These are phyloP conservation scores for Salix exigua DNA, from an alignment of 345 rosid genomes.

Conservation along the genomic window DNA sequence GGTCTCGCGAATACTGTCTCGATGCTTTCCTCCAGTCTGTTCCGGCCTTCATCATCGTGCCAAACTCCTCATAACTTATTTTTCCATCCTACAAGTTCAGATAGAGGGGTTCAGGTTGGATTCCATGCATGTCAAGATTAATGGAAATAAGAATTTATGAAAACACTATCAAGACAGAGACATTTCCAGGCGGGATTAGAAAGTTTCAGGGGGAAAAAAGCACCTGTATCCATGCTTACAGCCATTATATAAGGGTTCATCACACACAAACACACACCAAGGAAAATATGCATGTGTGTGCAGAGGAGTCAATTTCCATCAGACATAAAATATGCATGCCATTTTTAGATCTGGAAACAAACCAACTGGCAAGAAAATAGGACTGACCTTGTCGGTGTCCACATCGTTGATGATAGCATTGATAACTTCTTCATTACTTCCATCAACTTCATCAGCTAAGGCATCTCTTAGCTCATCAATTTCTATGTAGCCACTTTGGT, in stretches of 20 bases:
- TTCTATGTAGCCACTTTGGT: constrained; percentile 31
- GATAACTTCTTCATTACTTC: constrained; percentile 21
- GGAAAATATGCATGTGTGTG: not conserved
- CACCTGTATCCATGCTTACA: not conserved
- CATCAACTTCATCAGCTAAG: constrained; percentile 26
- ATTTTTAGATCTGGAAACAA: not conserved
- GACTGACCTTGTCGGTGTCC: constrained; percentile 30
- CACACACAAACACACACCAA: too few species aligned
- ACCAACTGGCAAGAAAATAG: not conserved
- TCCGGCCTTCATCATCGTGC: constrained; percentile 34
- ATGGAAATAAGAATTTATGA: not conserved
- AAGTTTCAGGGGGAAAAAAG: not conserved
- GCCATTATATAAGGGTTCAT: not conserved
- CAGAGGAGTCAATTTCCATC: not conserved
- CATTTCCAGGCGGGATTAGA: not conserved
- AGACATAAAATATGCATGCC: not conserved
- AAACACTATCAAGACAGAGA: not conserved
- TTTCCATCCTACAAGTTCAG: constrained; percentile 27
- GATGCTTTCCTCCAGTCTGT: constrained; percentile 39
- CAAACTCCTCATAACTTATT: constrained; percentile 31
- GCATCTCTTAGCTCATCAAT: constrained; percentile 26
- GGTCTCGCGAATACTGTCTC: constrained; percentile 30
- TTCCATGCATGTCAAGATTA: not conserved
- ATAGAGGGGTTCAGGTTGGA: not conserved
- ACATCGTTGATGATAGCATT: constrained; percentile 26